Evolutionary conservation across 1,284 basidiomycete species (phyloP).

Genomic region (Sphaerobolus stellatus): DNA sequence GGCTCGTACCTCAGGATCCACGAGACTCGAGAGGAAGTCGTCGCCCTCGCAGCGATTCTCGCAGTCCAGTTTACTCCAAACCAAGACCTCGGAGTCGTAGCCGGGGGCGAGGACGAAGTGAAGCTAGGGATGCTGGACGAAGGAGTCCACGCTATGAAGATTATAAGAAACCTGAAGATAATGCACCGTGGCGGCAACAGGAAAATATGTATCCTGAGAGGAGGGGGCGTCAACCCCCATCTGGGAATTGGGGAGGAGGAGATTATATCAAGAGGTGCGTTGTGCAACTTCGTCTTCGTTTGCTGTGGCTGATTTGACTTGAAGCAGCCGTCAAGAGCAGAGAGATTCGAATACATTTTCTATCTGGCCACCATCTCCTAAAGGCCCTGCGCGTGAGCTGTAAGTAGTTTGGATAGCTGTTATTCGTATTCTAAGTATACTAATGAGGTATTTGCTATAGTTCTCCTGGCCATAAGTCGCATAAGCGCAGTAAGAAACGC

Average conservation of each 20-base stretch:
- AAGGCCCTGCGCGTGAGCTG: conserved; percentile 57
- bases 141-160: conserved; percentile 49
- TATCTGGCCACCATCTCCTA: conserved; percentile 87
- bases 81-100: conserved; percentile 13
- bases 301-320: background rate
- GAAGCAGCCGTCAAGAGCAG: conserved; percentile 69
- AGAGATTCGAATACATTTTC: conserved; percentile 62
- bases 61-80: conserved; percentile 20
- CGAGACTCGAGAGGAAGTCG: conserved; percentile 19
- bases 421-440: background rate
- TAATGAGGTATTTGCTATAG: conserved; percentile 30
- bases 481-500: conserved; percentile 57
- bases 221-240: conserved; percentile 24
- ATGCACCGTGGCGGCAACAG: conserved; percentile 43
- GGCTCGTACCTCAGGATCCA: conserved; percentile 48
- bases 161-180: conserved; percentile 33
- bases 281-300: background rate
- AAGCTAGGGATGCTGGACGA: conserved; percentile 14
- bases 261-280: conserved; percentile 56
- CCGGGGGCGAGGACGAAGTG: conserved; percentile 3
- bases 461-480: conserved; percentile 54
- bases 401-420: conserved; percentile 39
- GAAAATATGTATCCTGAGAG: conserved; percentile 51
- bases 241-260: conserved; percentile 34
- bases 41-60: conserved; percentile 15